Evolutionary conservation across 2,329 filamentous ascomycete genomes (phyloP), one percentile per base, ranked within the genome.

Genomic region (Lasiodiplodia gonubiensis): DNA sequence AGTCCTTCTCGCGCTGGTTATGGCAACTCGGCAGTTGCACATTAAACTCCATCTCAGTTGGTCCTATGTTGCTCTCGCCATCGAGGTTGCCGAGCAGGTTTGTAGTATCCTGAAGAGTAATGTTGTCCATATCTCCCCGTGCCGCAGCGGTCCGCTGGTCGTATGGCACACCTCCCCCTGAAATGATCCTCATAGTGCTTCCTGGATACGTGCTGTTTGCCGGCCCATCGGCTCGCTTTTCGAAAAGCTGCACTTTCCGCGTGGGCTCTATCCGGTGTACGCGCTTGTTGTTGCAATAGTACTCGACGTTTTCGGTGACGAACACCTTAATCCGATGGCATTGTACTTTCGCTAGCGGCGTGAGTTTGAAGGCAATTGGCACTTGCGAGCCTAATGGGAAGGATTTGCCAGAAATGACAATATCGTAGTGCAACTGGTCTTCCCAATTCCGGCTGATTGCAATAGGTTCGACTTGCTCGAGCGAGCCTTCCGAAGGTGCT

Each of bases 381-480:
- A 97, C 92, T 73, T 92, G 92, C 48, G 91, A 87, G 18, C 94
- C 94, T 23, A 97, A 86, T 0, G 94, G 92, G 69, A 97, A 97
- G 0, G 93, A 96, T 84, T 97, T 97, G 66, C 94, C 94, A 1
- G 93, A 97, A 66, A 97, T 97, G 76, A 97, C 90, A 72, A 97
- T 97, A 74, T 97, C 94, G 80, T 97, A 97, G 74, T 96, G 93
- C 37, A 97, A 83, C 75, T 97, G 94, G 72, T 97, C 93, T 76
- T 97, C 94, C 94, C 94, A 97, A 70, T 92, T 93, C 23, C 94
- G 86, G 70, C 92, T 94, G 74, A 97, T 97, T 12, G 93, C 94
- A 73, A 97, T 97, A 2, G 94, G 94, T 76, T 97, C 94, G 30
- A 93, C 90, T 78, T 93, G 93, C 78, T 97, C 94, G 27, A 97